A percentile compares a stretch with the other conserved stretches of the same genome.
These are phyloP conservation scores for Vaccinium macrocarpon DNA, from an alignment of 148 eudicot species.

Conservation along the genomic window DNA sequence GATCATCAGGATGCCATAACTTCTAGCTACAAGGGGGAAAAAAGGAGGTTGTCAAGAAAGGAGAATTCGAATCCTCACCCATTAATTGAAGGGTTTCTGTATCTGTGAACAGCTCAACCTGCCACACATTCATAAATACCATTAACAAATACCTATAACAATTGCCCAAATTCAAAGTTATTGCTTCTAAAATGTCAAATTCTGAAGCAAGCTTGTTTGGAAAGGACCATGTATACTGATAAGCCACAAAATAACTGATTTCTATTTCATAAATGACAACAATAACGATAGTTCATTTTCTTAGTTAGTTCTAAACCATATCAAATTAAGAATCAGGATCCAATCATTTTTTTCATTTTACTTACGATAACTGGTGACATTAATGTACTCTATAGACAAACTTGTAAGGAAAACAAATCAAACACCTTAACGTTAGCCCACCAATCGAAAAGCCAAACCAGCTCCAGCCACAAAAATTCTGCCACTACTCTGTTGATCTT, in stretches of 20 bases:
- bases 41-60: background rate
- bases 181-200: too few species aligned
- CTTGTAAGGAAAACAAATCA: background rate
- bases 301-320: background rate
- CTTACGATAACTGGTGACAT: background rate
- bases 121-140: conserved; percentile 28
- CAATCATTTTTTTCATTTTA: background rate
- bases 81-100: conserved; percentile 61
- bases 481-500: conserved; percentile 52
- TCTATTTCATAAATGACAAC: background rate
- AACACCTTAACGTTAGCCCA: conserved; percentile 80
- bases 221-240: background rate
- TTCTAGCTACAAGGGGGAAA: too few species aligned
- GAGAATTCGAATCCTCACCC: conserved; percentile 46
- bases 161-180: too few species aligned
- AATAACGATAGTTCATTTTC: background rate
- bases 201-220: background rate
- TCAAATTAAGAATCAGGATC: background rate
- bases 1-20: background rate
- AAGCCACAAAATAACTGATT: background rate
- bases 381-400: background rate
- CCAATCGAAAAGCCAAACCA: conserved; percentile 86
- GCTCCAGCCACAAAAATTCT: conserved; percentile 67
- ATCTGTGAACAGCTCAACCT: conserved; percentile 72
- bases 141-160: background rate